phyloP scores from a whole-genome alignment of 2,329 filamentous ascomycete species.

The Metarhizium brunneum region DNA sequence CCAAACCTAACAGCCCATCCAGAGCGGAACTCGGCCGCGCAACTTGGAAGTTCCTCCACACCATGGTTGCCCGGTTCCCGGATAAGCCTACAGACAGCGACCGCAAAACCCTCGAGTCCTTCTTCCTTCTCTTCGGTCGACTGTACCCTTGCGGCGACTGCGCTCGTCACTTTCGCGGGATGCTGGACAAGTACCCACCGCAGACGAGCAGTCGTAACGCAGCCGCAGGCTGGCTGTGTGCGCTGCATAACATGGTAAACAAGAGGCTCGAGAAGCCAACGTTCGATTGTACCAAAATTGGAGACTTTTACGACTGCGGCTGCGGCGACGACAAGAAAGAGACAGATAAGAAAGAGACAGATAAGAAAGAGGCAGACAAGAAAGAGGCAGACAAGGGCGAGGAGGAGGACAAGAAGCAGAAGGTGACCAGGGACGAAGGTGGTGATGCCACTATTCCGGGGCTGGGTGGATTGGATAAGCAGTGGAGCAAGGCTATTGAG shows the following conservation, averaged over 20 bases:
- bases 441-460: too few species aligned
- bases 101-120: conserved; percentile 52
- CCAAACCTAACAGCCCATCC: conserved; percentile 7
- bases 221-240: conserved; percentile 59
- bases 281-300: conserved; percentile 59
- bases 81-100: conserved; percentile 55
- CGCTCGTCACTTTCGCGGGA: conserved; percentile 54
- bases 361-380: too few species aligned
- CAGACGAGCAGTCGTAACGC: conserved; percentile 55
- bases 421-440: neutral
- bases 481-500: neutral
- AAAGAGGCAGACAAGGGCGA: conserved; percentile 13
- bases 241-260: conserved; percentile 60
- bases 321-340: conserved; percentile 52
- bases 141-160: conserved; percentile 65
- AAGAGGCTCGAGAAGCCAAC: conserved; percentile 49
- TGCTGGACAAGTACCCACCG: conserved; percentile 54
- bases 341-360: conserved; percentile 7
- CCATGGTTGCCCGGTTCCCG: conserved; percentile 61
- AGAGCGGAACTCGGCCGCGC: conserved; percentile 58
- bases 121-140: conserved; percentile 57
- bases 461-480: neutral
- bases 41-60: conserved; percentile 62
- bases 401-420: conserved; percentile 11
- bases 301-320: conserved; percentile 64